Conservation (phyloP, 495 filamentous ascomycete species). For the Aspergillus olivimuriae region DNA sequence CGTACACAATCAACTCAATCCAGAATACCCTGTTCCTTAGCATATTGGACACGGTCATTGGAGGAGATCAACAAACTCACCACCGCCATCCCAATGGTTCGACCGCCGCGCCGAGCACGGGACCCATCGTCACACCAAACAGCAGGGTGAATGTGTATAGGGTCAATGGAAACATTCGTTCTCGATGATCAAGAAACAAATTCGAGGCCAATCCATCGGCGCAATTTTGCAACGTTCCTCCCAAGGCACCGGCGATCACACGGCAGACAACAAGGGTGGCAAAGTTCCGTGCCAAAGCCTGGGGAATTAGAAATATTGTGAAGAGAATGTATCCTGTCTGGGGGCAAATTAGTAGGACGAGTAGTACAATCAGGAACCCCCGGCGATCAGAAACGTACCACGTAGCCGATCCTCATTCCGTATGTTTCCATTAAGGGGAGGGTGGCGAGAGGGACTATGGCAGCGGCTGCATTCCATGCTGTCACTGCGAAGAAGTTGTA, state of each 20-base stretch:
- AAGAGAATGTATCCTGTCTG: constrained; percentile 7
- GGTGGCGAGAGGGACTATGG: constrained; percentile 5
- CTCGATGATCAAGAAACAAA: constrained; percentile 5
- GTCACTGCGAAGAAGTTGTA: constrained; percentile 11
- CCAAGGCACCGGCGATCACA: constrained; percentile 14
- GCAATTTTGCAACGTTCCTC: constrained; percentile 9
- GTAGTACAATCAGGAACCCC: neutral
- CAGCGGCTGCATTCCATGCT: constrained; percentile 9
- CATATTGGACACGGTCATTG: neutral
- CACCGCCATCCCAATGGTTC: constrained; percentile 9
- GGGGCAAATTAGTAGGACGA: neutral
- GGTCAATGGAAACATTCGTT: constrained; percentile 6
- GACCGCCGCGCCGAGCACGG: constrained; percentile 5
- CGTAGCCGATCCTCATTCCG: constrained; percentile 5
- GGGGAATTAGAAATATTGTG: constrained; percentile 16
- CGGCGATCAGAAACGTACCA: neutral
- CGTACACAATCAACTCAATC: constrained; percentile 11
- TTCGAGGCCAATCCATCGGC: constrained; percentile 10
- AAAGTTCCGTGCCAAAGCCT: constrained; percentile 17
- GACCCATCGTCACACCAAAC: constrained; percentile 9
- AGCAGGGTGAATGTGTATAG: constrained; percentile 7
- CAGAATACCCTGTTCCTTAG: constrained; percentile 11
- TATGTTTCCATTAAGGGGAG: constrained; percentile 11
- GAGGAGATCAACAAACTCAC: neutral
- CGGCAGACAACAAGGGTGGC: constrained; percentile 15